Base-by-base conservation (phyloP, 768 basidiomycete genomes). In the Auriscalpium orientale region DNA sequence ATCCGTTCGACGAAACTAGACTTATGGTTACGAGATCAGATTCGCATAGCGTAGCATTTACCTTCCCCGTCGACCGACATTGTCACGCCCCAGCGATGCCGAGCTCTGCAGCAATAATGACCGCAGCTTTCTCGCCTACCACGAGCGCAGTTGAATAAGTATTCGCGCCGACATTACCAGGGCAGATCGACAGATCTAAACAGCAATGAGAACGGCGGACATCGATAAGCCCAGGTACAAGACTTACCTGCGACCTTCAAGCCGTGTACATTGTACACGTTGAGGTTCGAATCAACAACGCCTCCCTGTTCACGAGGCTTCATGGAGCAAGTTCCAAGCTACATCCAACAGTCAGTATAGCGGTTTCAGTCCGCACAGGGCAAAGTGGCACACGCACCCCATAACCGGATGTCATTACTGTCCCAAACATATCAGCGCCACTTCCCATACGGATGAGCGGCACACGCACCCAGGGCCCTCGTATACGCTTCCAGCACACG, bases 251-350 rank as follows among this genome's bases (percentile, higher is more conserved):
- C 83, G 34, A 87, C 76, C 62, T 85, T 83, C 52, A 87, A 68
- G 34, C 75, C 75, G 59, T 70, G 57, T 1, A 80, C 73, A 1
- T 81, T 83, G 56, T 86, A 85, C 15, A 87, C 83, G 57, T 81
- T 81, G 43, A 87, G 70, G n/a, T 70, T 69, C 20, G 76, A 53
- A 62, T 87, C 82, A 5, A 87, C 81, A 2, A 86, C 85, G 16
- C 84, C 84, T 8, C 75, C 78, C 45, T 74, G 54, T 12, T 78
- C 73, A 18, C 76, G 74, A 1, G 81, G 75, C 63, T 84, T 84
- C 83, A 86, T 85, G 0, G 82, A 77, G 57, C 83, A 85, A 0
- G 83, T 85, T 43, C 83, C 83, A n/a, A 82, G 70, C 81, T 54
- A 54, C n/a, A 43, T 43, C 6, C 10, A 10, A 28, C 8, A 16